These are phyloP conservation scores for Sugiyamaella floridensis DNA, from an alignment of 805 yeast genomes.

Conservation along the genomic window DNA sequence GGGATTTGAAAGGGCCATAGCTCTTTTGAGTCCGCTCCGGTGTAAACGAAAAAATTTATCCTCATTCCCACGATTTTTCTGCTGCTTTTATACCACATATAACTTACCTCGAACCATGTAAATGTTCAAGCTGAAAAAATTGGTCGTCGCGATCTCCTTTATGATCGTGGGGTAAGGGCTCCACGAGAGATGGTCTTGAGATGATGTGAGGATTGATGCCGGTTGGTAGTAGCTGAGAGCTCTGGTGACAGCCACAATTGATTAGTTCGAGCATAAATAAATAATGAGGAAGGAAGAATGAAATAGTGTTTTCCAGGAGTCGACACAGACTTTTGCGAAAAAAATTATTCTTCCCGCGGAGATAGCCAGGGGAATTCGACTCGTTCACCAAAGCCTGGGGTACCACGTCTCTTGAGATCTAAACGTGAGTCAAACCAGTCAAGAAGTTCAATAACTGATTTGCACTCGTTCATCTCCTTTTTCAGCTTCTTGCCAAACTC, in stretches of 20 bases:
- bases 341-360: background rate
- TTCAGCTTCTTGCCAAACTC: conserved; percentile 43
- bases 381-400: conserved; percentile 54
- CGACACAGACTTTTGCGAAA: background rate
- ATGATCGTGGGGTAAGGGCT: background rate
- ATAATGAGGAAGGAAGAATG: too few relatives aligned
- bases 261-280: too few relatives aligned
- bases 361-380: conserved; percentile 8
- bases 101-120: background rate
- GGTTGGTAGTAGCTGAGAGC: background rate
- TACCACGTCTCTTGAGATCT: conserved; percentile 57
- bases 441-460: conserved; percentile 53
- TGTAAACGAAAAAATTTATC: conserved; percentile 9
- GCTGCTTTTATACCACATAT: background rate
- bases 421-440: conserved; percentile 80
- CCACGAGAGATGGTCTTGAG: background rate
- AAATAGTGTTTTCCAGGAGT: too few relatives aligned
- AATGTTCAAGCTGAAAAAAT: background rate
- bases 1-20: conserved; percentile 2
- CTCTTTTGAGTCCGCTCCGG: conserved; percentile 7
- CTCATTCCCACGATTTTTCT: conserved; percentile 7
- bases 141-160: background rate
- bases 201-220: background rate
- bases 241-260: too few relatives aligned
- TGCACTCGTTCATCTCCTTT: conserved; percentile 58